These are phyloP conservation scores for Arabidopsis lyrata DNA, from an alignment of 441 rosid genomes.

Conservation along the genomic window DNA sequence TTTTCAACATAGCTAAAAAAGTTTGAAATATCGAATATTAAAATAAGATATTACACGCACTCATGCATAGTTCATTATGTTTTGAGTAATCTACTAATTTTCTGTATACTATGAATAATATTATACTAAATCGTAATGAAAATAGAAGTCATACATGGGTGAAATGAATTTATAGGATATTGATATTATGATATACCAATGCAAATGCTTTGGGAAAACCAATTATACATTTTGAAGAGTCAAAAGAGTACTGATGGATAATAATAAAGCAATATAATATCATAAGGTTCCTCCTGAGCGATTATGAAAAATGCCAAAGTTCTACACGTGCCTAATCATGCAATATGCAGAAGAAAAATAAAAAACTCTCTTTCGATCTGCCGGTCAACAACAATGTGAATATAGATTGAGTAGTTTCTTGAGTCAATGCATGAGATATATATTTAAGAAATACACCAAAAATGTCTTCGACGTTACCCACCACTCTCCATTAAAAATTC, in stretches of 20 bases:
- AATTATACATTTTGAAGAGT: neutral
- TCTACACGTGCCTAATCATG: neutral
- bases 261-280: neutral
- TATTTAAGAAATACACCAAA: neutral
- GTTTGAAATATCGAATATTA: too few relatives aligned
- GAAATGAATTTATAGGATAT: neutral
- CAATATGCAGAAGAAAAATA: neutral
- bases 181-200: too few relatives aligned
- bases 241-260: constrained; percentile 20
- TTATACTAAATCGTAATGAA: too few relatives aligned
- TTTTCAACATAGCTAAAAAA: too few relatives aligned
- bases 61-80: neutral
- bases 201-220: too few relatives aligned
- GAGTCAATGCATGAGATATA: constrained; percentile 33
- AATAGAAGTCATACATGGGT: neutral
- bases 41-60: too few relatives aligned
- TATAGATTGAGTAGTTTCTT: neutral
- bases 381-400: constrained; percentile 36
- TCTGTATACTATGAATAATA: neutral
- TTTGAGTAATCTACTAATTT: neutral
- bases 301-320: neutral
- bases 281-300: constrained; percentile 8
- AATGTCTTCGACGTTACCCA: neutral
- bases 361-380: neutral
- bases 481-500: too few relatives aligned